Evolutionary conservation across 2,329 filamentous ascomycete genomes (phyloP).

Genomic region (Alternaria gansuensis): DNA sequence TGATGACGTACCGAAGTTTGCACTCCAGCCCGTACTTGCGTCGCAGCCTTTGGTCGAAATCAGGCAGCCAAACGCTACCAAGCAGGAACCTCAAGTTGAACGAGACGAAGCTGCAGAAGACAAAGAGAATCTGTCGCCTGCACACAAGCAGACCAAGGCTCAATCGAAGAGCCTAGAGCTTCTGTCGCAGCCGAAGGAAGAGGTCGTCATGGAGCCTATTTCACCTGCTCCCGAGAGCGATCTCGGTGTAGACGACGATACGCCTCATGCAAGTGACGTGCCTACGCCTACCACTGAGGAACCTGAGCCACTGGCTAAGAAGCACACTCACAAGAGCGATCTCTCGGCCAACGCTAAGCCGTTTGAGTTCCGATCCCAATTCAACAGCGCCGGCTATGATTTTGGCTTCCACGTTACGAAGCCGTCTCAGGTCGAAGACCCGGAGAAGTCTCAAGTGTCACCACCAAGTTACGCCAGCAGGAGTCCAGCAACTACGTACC

Average conservation of each 20-base stretch:
- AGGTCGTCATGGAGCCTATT: constrained; percentile 22
- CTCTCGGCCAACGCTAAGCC: constrained; percentile 76
- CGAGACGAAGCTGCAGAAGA: constrained; percentile 41
- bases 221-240: constrained; percentile 16
- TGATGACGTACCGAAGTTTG: constrained; percentile 79
- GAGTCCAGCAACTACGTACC: constrained; percentile 53
- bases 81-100: constrained; percentile 33
- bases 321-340: constrained; percentile 57
- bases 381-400: constrained; percentile 44
- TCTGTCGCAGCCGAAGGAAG: constrained; percentile 25
- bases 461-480: constrained; percentile 41
- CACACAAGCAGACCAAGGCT: constrained; percentile 33
- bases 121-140: constrained; percentile 51
- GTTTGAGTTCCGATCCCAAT: constrained; percentile 63
- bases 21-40: constrained; percentile 57
- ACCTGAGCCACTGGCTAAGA: constrained; percentile 32
- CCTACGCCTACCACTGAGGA: constrained; percentile 45
- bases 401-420: constrained; percentile 54
- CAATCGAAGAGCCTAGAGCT: constrained; percentile 42
- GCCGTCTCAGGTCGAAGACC: constrained; percentile 44
- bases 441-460: constrained; percentile 31
- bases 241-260: constrained; percentile 33
- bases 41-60: constrained; percentile 47
- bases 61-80: constrained; percentile 36
- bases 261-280: constrained; percentile 42